Base-by-base conservation (phyloP, 176 grass and related monocot species). In the Cenchrus fungigraminus region DNA sequence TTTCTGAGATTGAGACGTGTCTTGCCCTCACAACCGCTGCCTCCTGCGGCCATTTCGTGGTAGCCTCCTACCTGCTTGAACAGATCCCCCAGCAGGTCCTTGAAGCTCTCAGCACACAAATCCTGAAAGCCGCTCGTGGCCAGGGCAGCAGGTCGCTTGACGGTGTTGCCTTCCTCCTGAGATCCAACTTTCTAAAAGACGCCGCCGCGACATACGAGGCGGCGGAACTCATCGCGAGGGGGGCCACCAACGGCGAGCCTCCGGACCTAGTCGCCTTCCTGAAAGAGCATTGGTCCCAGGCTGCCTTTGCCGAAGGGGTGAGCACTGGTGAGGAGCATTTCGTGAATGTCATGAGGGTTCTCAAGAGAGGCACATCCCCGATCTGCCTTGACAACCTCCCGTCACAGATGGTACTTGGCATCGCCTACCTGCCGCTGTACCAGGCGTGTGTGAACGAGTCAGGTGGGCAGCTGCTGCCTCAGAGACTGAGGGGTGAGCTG, bases 1-100 rank as follows among this genome's bases (percentile, higher is more conserved):
- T 91, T 79, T 68, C 83, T 58, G 94, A 97, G 47, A 92, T 89
- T 87, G 94, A 97, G 86, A 86, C 92, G 28, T 97, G 94, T 79
- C 89, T 94, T 40, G 94, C 94, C 43, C 85, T 97, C 12, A 92
- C 92, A 29, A 91, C 90, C 12, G 92, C 94, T 15, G 82, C 94
- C 67, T 97, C 94, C 13, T 79, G 68, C 4, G 85, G 92, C 22
- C 88, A 92, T 53, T 86, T 90, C 20, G 57, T 42, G 1, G 82
- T 94, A 51, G 90, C 83, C 56, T 86, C 87, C 9, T 94, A 92
- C 70, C 65, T 97, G 31, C 92, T 97, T 43, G 89, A 88, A 11
- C 85, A 80, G 78, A 91, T 97, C 22, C 88, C 94, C 1, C 75
- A 81, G 74, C 84, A 91, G 8, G 76, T 97, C 64, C 92, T 97